Base-by-base conservation (phyloP, 2,329 filamentous ascomycete species). In the Penicillium sp. region DNA sequence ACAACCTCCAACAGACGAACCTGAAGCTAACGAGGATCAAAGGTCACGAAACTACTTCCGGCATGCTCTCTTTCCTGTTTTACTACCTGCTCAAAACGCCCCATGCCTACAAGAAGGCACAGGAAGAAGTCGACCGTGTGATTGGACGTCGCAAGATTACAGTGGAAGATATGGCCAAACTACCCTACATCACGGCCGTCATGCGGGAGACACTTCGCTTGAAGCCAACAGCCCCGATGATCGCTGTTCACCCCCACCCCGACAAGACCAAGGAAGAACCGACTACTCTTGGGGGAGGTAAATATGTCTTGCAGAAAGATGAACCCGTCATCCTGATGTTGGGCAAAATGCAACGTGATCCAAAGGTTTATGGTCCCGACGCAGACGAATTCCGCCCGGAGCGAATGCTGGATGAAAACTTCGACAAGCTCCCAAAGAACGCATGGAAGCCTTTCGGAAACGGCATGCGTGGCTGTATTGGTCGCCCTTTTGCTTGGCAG, bases 371-470 rank as follows among this genome's bases (percentile, higher is more conserved):
- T 45, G 88, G 88, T 0, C 79, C 83, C 0, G 86, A 89, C 55
- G 86, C 87, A 1, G 69, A 81, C 1, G 81, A 85, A 18, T 92
- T 89, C 73, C 80, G 79, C 50, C 89, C 89, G 0, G 89, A 91
- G 67, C 79, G 88, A 9, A 90, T 91, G 87, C 72, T 87, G 0
- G 86, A 89, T 34, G 87, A 86, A 13, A 79, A 82, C 21, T 91
- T 91, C 63, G 82, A 84, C 55, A 82, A 83, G 34, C 76, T 88
- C 29, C 86, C 83, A 26, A 83, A 82, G 42, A 84, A 85, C 59
- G 79, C 80, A 28, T 88, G 84, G 86, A 89, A 89, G 72, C 87
- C 89, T 3, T 92, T 92, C 62, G 90, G 89, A 1, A 88, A 89
- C 54, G 89, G 89, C 1, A 78, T 82, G 58, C 77, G 89, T 49